phyloP scores from a whole-genome alignment of 805 yeast species.

The Nakazawaea holstii region DNA sequence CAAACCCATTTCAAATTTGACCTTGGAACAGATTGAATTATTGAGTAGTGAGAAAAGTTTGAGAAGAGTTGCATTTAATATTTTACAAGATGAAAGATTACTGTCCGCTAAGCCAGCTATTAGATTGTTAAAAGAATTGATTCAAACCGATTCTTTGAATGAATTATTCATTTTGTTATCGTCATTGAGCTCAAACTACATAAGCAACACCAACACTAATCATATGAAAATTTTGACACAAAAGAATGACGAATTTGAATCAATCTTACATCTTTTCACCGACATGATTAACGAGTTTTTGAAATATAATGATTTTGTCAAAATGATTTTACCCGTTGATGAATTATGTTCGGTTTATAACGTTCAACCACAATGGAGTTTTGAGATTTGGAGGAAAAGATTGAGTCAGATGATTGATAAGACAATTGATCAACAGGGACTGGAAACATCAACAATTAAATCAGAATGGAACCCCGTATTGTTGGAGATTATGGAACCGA shows the following conservation, averaged over 20 bases:
- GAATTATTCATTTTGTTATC: constrained; percentile 67
- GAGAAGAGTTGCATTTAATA: constrained; percentile 45
- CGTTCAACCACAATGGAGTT: constrained; percentile 59
- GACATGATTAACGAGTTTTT: constrained; percentile 53
- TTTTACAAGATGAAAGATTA: constrained; percentile 56
- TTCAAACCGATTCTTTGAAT: constrained; percentile 37
- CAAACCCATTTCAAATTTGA: constrained; percentile 57
- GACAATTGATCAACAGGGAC: constrained; percentile 15
- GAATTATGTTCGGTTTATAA: constrained; percentile 36
- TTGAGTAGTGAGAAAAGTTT: constrained; percentile 62
- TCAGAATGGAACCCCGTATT: constrained; percentile 6
- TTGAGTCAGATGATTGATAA: constrained; percentile 24
- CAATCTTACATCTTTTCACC: constrained; percentile 60
- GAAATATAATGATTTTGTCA: constrained; percentile 24
- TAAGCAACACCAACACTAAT: constrained; percentile 25
- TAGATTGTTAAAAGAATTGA: constrained; percentile 42
- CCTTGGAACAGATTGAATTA: constrained; percentile 57
- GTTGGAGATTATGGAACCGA: constrained; percentile 11
- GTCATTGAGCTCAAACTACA: constrained; percentile 36
- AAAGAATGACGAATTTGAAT: constrained; percentile 64
- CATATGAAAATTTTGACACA: constrained; percentile 70
- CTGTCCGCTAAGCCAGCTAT: constrained; percentile 40
- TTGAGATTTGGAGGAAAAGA: constrained; percentile 68
- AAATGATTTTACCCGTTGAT: constrained; percentile 34
- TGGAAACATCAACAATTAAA: constrained; percentile 8